Base-by-base conservation (phyloP, 1,139 yeast species). In the Taphrina wiesneri region DNA sequence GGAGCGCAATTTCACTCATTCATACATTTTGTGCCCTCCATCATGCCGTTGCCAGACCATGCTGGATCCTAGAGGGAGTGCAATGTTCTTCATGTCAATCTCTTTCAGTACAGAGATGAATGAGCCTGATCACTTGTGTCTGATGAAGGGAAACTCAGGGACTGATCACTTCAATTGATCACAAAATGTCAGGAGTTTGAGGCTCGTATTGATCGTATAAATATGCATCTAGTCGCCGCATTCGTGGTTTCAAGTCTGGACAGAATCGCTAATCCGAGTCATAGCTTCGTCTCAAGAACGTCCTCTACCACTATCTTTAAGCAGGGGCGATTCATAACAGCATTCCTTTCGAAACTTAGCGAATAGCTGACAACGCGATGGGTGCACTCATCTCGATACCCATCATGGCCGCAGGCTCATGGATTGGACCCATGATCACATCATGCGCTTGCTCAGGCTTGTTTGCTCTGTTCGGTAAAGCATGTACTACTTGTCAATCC, bases 401-500 rank as follows among this genome's bases (percentile, higher is more conserved):
- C 2, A 43, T 60, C 57, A 60, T 60, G 64, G 64, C 64, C 51
- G 56, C 52, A 7, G 57, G 64, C 46, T 54, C 59, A 54, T 60
- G 64, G 64, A 60, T 60, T 36, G 64, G 41, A 17, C 64, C 64
- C 2, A 43, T 60, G 51, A 36, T 60, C 26, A 43, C 64, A 4
- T 60, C 64, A n/a, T 60, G 64, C 32, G 64, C 64, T 15, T 60
- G 64, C 57, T 49, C 66, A 28, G 66, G 61, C 32, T 23, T 53
- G 28, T 43, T 62, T 28, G 61, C 66, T 11, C 23, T 60, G 19
- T 60, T 60, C 43, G 30, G 36, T 21, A 47, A 45, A 7, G 47
- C 63, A 6, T 80, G 82, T 72, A 77, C 79, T 68, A 78, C 78
- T 61, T 91, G 78, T 77, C 87, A 79, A 79, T 88, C 96, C 19